These are phyloP conservation scores for Phytopythium sindhum DNA, from an alignment of 352 stramenopile species.

Conservation along the genomic window DNA sequence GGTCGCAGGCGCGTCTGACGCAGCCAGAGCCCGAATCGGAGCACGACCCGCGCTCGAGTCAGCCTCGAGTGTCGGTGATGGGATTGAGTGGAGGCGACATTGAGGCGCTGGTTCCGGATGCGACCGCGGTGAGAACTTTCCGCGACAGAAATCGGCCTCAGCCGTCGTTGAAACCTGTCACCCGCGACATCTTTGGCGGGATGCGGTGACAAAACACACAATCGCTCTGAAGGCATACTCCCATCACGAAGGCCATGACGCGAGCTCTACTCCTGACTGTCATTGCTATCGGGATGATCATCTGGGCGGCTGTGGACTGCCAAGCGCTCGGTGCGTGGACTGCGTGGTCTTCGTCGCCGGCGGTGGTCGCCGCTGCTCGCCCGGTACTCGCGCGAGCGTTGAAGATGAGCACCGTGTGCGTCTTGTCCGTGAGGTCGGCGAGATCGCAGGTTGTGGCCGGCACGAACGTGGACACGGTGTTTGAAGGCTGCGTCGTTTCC, in stretches of 20 bases:
- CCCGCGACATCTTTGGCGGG: conserved; percentile 24
- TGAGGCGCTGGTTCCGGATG: conserved; percentile 35
- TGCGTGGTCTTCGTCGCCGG: not conserved
- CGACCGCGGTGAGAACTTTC: conserved; percentile 12
- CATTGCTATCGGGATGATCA: not conserved
- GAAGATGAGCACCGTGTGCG: not conserved
- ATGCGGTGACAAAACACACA: not conserved
- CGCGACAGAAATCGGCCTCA: conserved; percentile 8
- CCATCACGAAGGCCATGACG: not conserved
- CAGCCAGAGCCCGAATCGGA: conserved; percentile 1
- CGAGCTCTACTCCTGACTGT: not conserved
- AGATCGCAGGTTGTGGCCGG: not conserved
- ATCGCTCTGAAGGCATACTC: not conserved
- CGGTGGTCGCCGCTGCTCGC: not conserved
- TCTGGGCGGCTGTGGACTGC: not conserved
- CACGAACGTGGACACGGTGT: not conserved
- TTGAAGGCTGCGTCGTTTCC: not conserved
- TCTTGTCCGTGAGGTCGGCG: not conserved
- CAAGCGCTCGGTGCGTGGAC: not conserved
- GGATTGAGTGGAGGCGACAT: conserved; percentile 37
- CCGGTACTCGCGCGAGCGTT: not conserved
- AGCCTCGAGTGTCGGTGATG: conserved; percentile 37
- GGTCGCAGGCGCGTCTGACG: not conserved
- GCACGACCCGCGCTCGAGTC: conserved; percentile 22
- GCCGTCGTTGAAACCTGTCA: conserved; percentile 31